Conservation (phyloP, 768 basidiomycete genomes). For the Mycena sanguinolenta region DNA sequence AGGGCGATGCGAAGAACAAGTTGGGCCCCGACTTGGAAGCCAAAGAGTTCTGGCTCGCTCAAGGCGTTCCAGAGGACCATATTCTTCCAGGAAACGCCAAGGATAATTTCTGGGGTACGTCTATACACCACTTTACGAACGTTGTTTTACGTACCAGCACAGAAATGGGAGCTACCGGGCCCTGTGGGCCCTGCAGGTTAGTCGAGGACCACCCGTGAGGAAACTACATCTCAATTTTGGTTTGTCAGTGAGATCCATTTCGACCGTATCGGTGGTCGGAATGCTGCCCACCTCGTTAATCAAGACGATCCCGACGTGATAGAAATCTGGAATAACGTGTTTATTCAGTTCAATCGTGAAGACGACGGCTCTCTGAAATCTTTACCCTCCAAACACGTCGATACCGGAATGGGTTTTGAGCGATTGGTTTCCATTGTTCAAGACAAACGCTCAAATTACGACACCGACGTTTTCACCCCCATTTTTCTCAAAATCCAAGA, state of each 20-base stretch:
- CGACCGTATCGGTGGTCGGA: constrained; percentile 97
- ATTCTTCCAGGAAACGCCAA: constrained; percentile 95
- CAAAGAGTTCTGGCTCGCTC: constrained; percentile 87
- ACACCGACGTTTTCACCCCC: constrained; percentile 94
- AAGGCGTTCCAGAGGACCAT: constrained; percentile 90
- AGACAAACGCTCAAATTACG: constrained; percentile 94
- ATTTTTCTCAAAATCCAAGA: constrained; percentile 91
- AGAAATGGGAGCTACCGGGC: constrained; percentile 99
- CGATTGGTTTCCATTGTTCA: constrained; percentile 95
- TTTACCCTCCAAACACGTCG: constrained; percentile 94
- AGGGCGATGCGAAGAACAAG: constrained; percentile 89
- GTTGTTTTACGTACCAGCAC: constrained; percentile 15
- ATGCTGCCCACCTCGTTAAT: constrained; percentile 94
- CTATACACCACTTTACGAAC: neutral
- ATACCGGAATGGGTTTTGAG: constrained; percentile 99
- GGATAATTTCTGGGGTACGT: constrained; percentile 98
- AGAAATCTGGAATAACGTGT: constrained; percentile 99
- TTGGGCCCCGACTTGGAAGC: constrained; percentile 93
- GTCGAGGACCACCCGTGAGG: constrained; percentile 29
- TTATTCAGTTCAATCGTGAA: constrained; percentile 99
- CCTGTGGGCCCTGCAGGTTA: constrained; percentile 96
- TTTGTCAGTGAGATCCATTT: constrained; percentile 90
- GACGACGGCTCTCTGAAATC: constrained; percentile 82
- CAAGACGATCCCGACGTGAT: constrained; percentile 96
- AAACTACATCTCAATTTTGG: constrained; percentile 16